These are phyloP conservation scores for Rosa hybrid DNA, from an alignment of 331 rosid genomes.

Conservation along the genomic window DNA sequence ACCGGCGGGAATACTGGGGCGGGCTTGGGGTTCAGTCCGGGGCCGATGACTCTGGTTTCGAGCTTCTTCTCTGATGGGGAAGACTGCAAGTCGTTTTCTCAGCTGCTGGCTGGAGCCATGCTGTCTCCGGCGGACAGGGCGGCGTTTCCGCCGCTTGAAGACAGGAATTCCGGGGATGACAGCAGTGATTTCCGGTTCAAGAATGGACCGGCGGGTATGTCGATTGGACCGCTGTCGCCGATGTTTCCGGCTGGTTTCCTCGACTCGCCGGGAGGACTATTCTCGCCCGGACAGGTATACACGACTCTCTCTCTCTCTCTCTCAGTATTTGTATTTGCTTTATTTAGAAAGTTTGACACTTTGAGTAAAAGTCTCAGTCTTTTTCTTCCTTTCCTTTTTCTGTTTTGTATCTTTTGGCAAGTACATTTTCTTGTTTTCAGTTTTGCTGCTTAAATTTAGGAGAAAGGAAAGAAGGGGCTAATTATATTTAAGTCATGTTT, in stretches of 20 bases:
- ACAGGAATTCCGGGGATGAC: constrained; percentile 1
- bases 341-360: constrained; percentile 1
- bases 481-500: neutral
- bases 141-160: constrained; percentile 15
- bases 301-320: too few species aligned
- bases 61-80: constrained; percentile 59
- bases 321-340: neutral
- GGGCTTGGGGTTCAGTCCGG: constrained; percentile 65
- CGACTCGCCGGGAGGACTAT: constrained; percentile 45
- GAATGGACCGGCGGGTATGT: constrained; percentile 26
- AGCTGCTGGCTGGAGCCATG: constrained; percentile 87
- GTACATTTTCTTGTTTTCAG: neutral
- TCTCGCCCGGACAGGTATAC: constrained; percentile 63
- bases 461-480: neutral
- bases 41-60: constrained; percentile 81
- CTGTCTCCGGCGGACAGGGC: constrained; percentile 40
- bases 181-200: constrained; percentile 27
- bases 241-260: constrained; percentile 34
- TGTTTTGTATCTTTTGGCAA: neutral
- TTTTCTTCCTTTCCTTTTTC: neutral
- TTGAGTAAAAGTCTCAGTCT: neutral
- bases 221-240: constrained; percentile 34
- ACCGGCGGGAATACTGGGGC: constrained; percentile 21
- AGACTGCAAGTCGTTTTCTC: constrained; percentile 71
- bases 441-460: neutral